A percentile compares a stretch with the other conserved stretches of the same genome.
phyloP scores from a whole-genome alignment of 805 yeast genomes.

The Candida endomychidarum region DNA sequence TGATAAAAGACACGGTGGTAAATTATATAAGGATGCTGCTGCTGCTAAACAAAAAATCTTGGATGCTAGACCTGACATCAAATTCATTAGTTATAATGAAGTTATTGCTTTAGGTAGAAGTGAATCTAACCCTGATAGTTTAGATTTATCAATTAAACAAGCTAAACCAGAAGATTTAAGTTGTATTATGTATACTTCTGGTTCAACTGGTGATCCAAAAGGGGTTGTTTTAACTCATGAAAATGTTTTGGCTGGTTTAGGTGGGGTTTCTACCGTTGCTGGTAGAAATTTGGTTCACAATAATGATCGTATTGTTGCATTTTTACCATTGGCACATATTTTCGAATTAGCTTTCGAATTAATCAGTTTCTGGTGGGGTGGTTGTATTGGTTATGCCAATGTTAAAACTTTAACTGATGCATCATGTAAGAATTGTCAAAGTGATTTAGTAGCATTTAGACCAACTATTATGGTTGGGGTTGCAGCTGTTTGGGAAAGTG shows the following conservation, averaged over 20 bases:
- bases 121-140: slow-evolving; percentile 34
- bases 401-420: slow-evolving; percentile 87
- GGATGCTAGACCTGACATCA: slow-evolving; percentile 73
- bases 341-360: slow-evolving; percentile 90
- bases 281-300: slow-evolving; percentile 48
- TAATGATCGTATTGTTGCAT: slow-evolving; percentile 76
- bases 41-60: slow-evolving; percentile 58
- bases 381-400: slow-evolving; percentile 81
- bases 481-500: slow-evolving; percentile 97
- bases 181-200: slow-evolving; percentile 86
- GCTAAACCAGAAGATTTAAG: slow-evolving; percentile 58
- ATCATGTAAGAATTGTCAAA: slow-evolving; percentile 79
- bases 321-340: slow-evolving; percentile 94
- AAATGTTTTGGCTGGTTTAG: slow-evolving; percentile 79
- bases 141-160: slow-evolving; percentile 24
- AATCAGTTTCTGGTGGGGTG: slow-evolving; percentile 83
- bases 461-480: slow-evolving; percentile 98
- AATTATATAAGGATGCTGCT: slow-evolving; percentile 55
- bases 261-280: slow-evolving; percentile 73
- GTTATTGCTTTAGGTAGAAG: slow-evolving; percentile 60
- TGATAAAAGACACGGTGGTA: slow-evolving; percentile 67
- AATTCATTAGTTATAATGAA: slow-evolving; percentile 64
- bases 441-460: slow-evolving; percentile 82
- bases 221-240: slow-evolving; percentile 72
- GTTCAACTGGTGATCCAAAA: slow-evolving; percentile 83